These are phyloP conservation scores for Pestalotiopsis sp. DNA, from an alignment of 2,329 filamentous ascomycete genomes.

Conservation along the genomic window DNA sequence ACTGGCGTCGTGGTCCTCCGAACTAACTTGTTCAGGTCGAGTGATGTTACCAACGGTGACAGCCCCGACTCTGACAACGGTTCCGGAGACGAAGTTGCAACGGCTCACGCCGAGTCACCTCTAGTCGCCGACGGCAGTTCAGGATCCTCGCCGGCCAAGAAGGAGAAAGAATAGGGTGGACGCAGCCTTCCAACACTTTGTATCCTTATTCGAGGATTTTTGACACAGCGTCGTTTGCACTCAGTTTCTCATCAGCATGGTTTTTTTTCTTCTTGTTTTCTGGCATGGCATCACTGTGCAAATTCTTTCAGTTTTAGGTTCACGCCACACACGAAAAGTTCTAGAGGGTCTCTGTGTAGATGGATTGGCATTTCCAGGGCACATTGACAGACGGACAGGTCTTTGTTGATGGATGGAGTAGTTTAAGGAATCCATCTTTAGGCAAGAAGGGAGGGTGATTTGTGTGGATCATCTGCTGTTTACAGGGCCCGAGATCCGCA, in stretches of 20 bases:
- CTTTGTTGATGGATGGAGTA: slow-evolving; percentile 6
- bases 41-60: slow-evolving; percentile 39
- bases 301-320: not conserved
- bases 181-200: slow-evolving; percentile 20
- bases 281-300: slow-evolving; percentile 6
- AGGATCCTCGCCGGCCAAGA: slow-evolving; percentile 52
- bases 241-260: not conserved
- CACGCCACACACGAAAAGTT: not conserved
- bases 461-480: slow-evolving; percentile 11
- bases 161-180: slow-evolving; percentile 39
- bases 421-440: slow-evolving; percentile 10
- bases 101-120: slow-evolving; percentile 55
- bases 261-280: slow-evolving; percentile 2
- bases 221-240: not conserved
- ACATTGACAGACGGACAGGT: not conserved
- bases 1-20: slow-evolving; percentile 20
- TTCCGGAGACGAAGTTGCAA: slow-evolving; percentile 55
- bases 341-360: not conserved
- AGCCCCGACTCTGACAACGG: slow-evolving; percentile 49
- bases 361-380: slow-evolving; percentile 9
- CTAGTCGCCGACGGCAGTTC: slow-evolving; percentile 46
- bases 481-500: not conserved
- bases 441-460: slow-evolving; percentile 5
- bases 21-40: slow-evolving; percentile 42
- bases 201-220: slow-evolving; percentile 12